These are phyloP conservation scores for Tardiomyces depauwii DNA, from an alignment of 1,139 yeast genomes.

Conservation along the genomic window DNA sequence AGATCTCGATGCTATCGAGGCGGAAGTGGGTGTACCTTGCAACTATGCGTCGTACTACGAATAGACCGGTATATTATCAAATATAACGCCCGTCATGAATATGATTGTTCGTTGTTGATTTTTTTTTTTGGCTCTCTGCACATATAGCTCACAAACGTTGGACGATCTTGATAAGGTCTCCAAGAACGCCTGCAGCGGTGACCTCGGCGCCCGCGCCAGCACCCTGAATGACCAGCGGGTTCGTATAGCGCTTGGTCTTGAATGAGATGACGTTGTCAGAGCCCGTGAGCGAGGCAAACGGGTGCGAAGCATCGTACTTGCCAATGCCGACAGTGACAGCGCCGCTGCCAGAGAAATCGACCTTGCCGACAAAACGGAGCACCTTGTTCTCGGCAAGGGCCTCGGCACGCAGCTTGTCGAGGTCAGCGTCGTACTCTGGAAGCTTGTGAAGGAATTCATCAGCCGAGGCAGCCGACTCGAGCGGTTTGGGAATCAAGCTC, in stretches of 20 bases:
- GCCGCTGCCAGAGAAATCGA: slow-evolving; percentile 49
- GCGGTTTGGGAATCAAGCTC: slow-evolving; percentile 77
- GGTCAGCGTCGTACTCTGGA: slow-evolving; percentile 71
- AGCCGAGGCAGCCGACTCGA: slow-evolving; percentile 63
- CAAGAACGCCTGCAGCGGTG: slow-evolving; percentile 96
- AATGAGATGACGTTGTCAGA: slow-evolving; percentile 92
- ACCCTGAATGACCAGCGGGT: slow-evolving; percentile 93
- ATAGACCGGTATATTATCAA: background rate
- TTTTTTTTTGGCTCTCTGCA: too few species aligned
- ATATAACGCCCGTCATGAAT: background rate
- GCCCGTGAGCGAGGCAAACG: slow-evolving; percentile 91
- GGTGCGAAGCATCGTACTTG: slow-evolving; percentile 71
- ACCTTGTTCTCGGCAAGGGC: slow-evolving; percentile 83
- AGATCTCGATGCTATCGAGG: background rate
- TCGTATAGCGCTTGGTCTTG: slow-evolving; percentile 80
- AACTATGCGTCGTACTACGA: background rate
- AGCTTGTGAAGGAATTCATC: slow-evolving; percentile 70
- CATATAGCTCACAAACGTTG: slow-evolving; percentile 49
- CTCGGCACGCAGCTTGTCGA: slow-evolving; percentile 63
- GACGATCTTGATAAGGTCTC: slow-evolving; percentile 83
- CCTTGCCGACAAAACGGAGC: slow-evolving; percentile 84
- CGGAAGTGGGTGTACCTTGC: background rate
- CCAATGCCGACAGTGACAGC: slow-evolving; percentile 79
- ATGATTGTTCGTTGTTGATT: background rate
- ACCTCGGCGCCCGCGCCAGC: slow-evolving; percentile 99